Evolutionary conservation across 2,329 filamentous ascomycete species (phyloP).

Genomic region (Raffaelea deltoideospora): DNA sequence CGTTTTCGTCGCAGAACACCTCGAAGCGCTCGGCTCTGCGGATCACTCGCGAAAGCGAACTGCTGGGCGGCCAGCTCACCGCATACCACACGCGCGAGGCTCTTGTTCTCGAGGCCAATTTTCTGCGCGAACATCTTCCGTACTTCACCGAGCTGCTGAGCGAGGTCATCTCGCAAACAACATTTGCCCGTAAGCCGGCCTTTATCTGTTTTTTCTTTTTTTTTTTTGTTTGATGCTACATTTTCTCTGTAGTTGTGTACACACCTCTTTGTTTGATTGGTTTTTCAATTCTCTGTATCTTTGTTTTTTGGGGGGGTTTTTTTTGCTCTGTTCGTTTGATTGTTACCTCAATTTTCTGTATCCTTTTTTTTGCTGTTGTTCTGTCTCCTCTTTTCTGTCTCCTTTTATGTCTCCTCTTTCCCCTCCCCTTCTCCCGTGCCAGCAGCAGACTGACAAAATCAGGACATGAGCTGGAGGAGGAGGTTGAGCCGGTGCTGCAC

Average conservation of each 20-base stretch:
- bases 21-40: constrained; percentile 75
- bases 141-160: constrained; percentile 94
- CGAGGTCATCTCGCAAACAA: constrained; percentile 79
- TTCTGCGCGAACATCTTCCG: constrained; percentile 86
- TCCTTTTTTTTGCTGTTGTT: neutral
- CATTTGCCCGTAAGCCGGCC: constrained; percentile 62
- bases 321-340: too few species aligned
- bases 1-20: constrained; percentile 73
- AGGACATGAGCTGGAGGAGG: constrained; percentile 87
- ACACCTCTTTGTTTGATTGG: too few species aligned
- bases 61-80: constrained; percentile 79
- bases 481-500: constrained; percentile 64
- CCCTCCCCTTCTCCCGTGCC: too few species aligned
- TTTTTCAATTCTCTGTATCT: too few species aligned
- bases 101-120: constrained; percentile 82
- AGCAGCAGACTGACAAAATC: constrained; percentile 10
- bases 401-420: too few species aligned
- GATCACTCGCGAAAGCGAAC: constrained; percentile 88
- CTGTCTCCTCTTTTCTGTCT: constrained; percentile 1
- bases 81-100: constrained; percentile 88
- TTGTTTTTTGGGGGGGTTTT: too few species aligned
- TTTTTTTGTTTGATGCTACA: too few species aligned
- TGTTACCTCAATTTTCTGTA: too few species aligned
- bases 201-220: constrained; percentile 2
- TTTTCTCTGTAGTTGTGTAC: too few species aligned